Evolutionary conservation across 495 filamentous ascomycete genomes (phyloP), one percentile per base, ranked within the genome.

Genomic region (Ramalina peruviana): DNA sequence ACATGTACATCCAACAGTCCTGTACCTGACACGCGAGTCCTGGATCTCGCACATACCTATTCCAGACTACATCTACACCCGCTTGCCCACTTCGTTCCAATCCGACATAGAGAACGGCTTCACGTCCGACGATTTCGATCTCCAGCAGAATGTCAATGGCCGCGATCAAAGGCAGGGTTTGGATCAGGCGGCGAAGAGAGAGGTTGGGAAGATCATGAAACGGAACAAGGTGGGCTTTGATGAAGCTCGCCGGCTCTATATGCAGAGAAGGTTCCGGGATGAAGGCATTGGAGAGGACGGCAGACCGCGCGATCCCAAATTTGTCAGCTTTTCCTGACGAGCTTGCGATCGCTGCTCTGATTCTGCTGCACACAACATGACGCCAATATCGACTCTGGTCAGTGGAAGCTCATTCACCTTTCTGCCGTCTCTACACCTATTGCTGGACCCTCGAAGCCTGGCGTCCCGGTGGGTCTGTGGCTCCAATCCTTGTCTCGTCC

Each of bases 231-330:
- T 95, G 16, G 71, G 71, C 47, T 97, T 98, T 61, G 92, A 98
- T 67, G 88, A 98, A 69, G 92, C 92, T 23, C 73, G 92, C 51
- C 70, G 83, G 44, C 73, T 89, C 19, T 90, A 83, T 58, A 89
- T 84, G 58, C 81, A 94, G 70, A 77, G 86, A 53, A 72, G 82
- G 53, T 92, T 98, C 59, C 75, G 74, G 56, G 86, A 80, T 61
- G 86, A 94, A 58, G 82, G 83, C 48, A 96, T 98, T 60, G 88
- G 80, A 11, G 71, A 81, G 15, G 93, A 97, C 65, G 92, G 93
- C 33, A 67, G 79, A 59, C 92, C 92, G 45, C 79, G 80, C 62
- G 92, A 96, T 73, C 87, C 88, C 50, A 95, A 94, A 71, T 93
- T 94, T 61, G 86, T 95, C 11, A 89, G 84, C 49, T 95, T 95